These are phyloP conservation scores for Amanita pallidorosea DNA, from an alignment of 768 basidiomycete species.

Conservation along the genomic window DNA sequence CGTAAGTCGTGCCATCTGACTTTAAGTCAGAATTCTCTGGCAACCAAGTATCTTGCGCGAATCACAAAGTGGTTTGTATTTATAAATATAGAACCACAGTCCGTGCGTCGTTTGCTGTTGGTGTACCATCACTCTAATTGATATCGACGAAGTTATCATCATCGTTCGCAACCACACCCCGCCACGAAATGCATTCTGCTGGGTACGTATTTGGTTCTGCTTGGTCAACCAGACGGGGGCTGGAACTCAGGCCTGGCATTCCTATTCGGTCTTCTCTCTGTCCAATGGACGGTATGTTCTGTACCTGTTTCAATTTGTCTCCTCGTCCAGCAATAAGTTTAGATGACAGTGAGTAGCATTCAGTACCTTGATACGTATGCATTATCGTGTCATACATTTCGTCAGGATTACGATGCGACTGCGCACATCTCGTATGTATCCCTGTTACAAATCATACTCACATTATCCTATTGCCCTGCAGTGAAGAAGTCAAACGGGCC, in stretches of 20 bases:
- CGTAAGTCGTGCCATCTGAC: neutral
- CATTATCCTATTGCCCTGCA: slow-evolving; percentile 14
- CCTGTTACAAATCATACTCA: neutral
- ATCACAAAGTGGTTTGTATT: slow-evolving; percentile 77
- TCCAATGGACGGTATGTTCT: slow-evolving; percentile 72
- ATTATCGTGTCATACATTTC: neutral
- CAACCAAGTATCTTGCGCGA: slow-evolving; percentile 64
- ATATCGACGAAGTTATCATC: slow-evolving; percentile 50
- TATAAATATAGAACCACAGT: slow-evolving; percentile 73
- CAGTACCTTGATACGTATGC: neutral
- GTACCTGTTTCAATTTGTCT: neutral
- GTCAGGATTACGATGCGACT: slow-evolving; percentile 68
- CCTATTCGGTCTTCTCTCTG: slow-evolving; percentile 74
- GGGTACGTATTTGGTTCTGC: slow-evolving; percentile 68
- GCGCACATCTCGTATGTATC: slow-evolving; percentile 70
- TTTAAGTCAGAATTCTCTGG: slow-evolving; percentile 46
- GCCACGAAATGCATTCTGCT: slow-evolving; percentile 72
- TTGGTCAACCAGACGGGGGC: slow-evolving; percentile 74
- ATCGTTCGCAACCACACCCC: slow-evolving; percentile 67
- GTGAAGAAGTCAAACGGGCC: slow-evolving; percentile 72
- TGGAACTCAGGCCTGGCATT: slow-evolving; percentile 75
- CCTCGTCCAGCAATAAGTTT: neutral
- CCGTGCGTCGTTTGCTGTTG: slow-evolving; percentile 24
- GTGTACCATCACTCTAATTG: neutral
- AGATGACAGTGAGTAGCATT: slow-evolving; percentile 44